Conservation (phyloP, 345 rosid species). For the Capsella bursapastoris region DNA sequence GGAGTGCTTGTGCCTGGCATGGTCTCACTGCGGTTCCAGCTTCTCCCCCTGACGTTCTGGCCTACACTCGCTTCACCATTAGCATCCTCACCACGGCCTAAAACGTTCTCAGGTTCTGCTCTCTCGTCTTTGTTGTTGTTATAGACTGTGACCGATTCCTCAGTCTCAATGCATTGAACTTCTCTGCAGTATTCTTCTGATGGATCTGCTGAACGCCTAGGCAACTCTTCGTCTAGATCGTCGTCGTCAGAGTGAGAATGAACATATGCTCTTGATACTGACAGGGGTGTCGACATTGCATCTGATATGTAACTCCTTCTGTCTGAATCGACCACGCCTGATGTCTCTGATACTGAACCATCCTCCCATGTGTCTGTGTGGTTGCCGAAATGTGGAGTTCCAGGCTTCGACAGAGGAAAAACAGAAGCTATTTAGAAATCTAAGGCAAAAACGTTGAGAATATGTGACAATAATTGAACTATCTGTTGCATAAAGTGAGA, state of each 20-base stretch:
- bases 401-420: conserved; percentile 30
- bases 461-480: neutral
- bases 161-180: conserved; percentile 80
- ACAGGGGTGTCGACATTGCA: conserved; percentile 48
- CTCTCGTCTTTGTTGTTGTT: conserved; percentile 50
- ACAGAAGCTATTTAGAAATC: conserved; percentile 28
- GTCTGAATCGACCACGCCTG: conserved; percentile 50
- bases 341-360: conserved; percentile 70
- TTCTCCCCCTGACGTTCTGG: conserved; percentile 46
- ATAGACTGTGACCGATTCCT: conserved; percentile 43
- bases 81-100: conserved; percentile 2
- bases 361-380: conserved; percentile 65
- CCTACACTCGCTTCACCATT: conserved; percentile 28
- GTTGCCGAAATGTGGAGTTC: conserved; percentile 44
- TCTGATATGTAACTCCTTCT: conserved; percentile 57
- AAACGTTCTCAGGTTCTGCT: conserved; percentile 10
- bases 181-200: conserved; percentile 86
- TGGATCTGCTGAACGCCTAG: conserved; percentile 49
- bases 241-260: conserved; percentile 48
- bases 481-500: neutral
- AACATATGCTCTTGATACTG: conserved; percentile 47
- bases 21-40: conserved; percentile 59
- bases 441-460: neutral
- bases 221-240: conserved; percentile 39
- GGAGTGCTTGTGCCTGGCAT: conserved; percentile 60